phyloP scores from a whole-genome alignment of 192 early-diverging fungal species.

The Coemansia sp. region DNA sequence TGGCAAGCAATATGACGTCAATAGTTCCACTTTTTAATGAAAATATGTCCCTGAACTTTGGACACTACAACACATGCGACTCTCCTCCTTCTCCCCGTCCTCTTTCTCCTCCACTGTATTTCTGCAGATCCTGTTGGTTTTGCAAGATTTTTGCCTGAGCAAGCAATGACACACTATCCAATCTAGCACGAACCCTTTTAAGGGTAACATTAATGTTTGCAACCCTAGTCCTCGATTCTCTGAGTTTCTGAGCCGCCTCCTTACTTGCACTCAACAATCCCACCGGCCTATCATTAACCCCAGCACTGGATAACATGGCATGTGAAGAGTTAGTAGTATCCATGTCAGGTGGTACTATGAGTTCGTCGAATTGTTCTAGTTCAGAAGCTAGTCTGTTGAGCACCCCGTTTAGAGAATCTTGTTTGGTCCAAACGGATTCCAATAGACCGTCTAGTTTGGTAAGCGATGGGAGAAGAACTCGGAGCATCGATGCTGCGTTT shows the following conservation, averaged over 20 bases:
- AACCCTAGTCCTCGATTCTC: constrained; percentile 31
- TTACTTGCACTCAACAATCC: constrained; percentile 4
- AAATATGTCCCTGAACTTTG: no score
- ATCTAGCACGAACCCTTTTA: constrained; percentile 36
- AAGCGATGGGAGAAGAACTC: constrained; percentile 43
- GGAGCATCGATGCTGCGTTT: constrained; percentile 46
- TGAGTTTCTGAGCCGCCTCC: constrained; percentile 30
- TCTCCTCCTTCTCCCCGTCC: no score
- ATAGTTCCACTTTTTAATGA: no score
- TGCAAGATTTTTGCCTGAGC: constrained; percentile 48
- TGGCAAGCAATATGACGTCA: no score
- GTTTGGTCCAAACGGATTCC: constrained; percentile 45
- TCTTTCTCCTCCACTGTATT: no score
- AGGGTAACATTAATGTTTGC: constrained; percentile 34
- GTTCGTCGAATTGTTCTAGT: constrained; percentile 53
- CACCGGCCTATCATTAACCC: neutral
- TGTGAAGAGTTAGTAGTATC: neutral
- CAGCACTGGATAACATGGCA: neutral
- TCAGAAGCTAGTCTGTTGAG: constrained; percentile 41
- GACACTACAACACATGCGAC: no score
- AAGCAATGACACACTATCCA: constrained; percentile 51
- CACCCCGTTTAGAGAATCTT: constrained; percentile 43
- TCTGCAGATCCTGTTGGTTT: constrained; percentile 11
- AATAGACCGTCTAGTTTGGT: constrained; percentile 37
- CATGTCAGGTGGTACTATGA: constrained; percentile 23